Evolutionary conservation across 805 yeast genomes (phyloP).

Genomic region (Ogataea angusta): DNA sequence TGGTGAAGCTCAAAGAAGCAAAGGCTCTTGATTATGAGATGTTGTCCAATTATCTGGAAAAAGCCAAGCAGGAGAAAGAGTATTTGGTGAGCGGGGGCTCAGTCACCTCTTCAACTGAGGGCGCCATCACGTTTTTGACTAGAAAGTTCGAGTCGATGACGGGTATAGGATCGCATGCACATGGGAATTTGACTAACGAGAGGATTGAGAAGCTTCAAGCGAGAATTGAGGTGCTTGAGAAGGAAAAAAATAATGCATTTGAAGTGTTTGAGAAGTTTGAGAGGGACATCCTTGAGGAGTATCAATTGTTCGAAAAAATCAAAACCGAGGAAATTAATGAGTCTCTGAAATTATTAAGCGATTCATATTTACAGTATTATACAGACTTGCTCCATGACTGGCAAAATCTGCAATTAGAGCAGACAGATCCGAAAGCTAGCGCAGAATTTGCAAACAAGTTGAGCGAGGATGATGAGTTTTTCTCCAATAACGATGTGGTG

Average conservation of each 20-base stretch:
- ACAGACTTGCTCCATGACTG: conserved; percentile 65
- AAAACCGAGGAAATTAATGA: conserved; percentile 74
- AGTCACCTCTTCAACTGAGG: conserved; percentile 35
- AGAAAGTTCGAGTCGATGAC: conserved; percentile 51
- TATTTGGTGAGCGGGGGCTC: conserved; percentile 34
- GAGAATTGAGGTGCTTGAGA: conserved; percentile 42
- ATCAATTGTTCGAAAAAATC: conserved; percentile 69
- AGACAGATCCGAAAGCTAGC: neutral
- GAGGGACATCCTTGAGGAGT: conserved; percentile 45
- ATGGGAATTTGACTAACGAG: conserved; percentile 42
- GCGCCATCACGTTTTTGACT: conserved; percentile 34
- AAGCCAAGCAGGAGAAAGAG: conserved; percentile 63
- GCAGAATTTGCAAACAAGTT: conserved; percentile 18
- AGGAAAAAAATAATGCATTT: conserved; percentile 43
- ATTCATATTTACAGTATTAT: conserved; percentile 72
- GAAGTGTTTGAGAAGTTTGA: conserved; percentile 46
- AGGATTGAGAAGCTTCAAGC: conserved; percentile 38
- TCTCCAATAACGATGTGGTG: conserved; percentile 26
- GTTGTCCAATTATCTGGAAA: conserved; percentile 69
- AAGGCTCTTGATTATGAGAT: conserved; percentile 90
- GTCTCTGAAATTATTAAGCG: conserved; percentile 69
- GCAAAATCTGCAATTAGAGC: conserved; percentile 39
- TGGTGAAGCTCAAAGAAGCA: conserved; percentile 83
- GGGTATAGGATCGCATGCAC: conserved; percentile 37
- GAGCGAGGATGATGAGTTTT: conserved; percentile 24